phyloP scores from a whole-genome alignment of 2,329 filamentous ascomycete genomes.

The Penicillium sp. region DNA sequence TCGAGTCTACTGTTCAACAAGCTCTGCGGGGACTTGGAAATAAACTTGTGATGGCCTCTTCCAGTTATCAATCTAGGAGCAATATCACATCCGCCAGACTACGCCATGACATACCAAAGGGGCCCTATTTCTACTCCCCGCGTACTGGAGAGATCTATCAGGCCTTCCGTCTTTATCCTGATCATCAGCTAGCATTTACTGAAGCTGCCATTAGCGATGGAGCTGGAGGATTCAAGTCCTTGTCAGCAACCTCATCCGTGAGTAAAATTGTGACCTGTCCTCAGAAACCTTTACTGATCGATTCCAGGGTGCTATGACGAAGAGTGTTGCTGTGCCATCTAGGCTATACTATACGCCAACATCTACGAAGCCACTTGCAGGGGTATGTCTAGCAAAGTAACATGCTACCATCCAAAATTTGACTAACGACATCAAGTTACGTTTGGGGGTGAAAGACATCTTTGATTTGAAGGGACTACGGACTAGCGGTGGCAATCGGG shows the following conservation, averaged over 20 bases:
- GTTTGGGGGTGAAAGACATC: conserved; percentile 63
- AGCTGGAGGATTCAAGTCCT: conserved; percentile 13
- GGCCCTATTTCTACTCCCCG: conserved; percentile 51
- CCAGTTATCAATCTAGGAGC: background rate
- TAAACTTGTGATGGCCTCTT: conserved; percentile 2
- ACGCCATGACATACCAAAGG: conserved; percentile 36
- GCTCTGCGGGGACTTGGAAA: background rate
- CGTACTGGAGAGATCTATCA: conserved; percentile 46
- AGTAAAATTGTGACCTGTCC: background rate
- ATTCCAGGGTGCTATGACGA: conserved; percentile 22
- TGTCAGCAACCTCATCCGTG: conserved; percentile 14
- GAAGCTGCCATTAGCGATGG: conserved; percentile 42
- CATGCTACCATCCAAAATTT: background rate
- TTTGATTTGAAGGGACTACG: conserved; percentile 57
- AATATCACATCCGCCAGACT: background rate
- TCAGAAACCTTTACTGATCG: background rate
- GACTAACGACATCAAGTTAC: conserved; percentile 17
- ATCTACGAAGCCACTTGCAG: conserved; percentile 55
- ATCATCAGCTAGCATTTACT: conserved; percentile 50
- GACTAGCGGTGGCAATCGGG: conserved; percentile 57
- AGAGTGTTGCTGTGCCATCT: conserved; percentile 56
- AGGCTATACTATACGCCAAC: conserved; percentile 58
- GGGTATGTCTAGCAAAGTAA: conserved; percentile 37
- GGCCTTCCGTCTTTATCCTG: conserved; percentile 51
- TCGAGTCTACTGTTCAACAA: background rate